Conservation (phyloP, 169 alveolate genomes). For the Plasmodium gonderi region DNA sequence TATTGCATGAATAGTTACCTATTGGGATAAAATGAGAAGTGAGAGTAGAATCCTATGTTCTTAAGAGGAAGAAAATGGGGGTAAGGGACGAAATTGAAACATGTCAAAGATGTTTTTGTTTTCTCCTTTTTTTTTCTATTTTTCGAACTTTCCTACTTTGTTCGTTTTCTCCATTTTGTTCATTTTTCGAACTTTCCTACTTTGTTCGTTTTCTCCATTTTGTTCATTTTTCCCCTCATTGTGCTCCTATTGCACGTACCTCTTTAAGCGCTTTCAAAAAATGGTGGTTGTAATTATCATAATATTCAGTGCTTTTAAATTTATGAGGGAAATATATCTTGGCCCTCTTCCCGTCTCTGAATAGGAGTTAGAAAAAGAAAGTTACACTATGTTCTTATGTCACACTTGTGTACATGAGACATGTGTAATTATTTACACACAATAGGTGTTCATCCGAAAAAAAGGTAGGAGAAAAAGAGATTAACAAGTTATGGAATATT, state of each 20-base stretch:
- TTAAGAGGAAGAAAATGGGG: conserved; percentile 2
- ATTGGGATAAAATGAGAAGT: conserved; percentile 35
- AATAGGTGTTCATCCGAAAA: background rate
- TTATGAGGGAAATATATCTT: conserved; percentile 44
- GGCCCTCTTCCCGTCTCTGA: conserved; percentile 52
- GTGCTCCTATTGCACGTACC: conserved; percentile 2
- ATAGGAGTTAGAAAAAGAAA: too few species aligned
- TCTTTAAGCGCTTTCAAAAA: conserved; percentile 32
- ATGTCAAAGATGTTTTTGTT: background rate
- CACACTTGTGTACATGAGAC: background rate
- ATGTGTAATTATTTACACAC: background rate
- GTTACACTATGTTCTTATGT: too few species aligned
- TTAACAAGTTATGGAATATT: background rate
- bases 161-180: background rate
- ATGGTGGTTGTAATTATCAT: conserved; percentile 27
- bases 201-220: background rate
- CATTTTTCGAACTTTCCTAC: background rate
- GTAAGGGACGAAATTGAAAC: background rate
- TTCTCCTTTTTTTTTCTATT: background rate
- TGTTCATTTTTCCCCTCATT: background rate
- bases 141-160: background rate
- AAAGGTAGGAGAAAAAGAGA: too few species aligned
- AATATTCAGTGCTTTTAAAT: conserved; percentile 53
- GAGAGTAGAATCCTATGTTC: conserved; percentile 59
- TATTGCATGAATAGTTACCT: conserved; percentile 8